Conservation (phyloP, 1,284 basidiomycete species). For the Sporisorium reilianum region DNA sequence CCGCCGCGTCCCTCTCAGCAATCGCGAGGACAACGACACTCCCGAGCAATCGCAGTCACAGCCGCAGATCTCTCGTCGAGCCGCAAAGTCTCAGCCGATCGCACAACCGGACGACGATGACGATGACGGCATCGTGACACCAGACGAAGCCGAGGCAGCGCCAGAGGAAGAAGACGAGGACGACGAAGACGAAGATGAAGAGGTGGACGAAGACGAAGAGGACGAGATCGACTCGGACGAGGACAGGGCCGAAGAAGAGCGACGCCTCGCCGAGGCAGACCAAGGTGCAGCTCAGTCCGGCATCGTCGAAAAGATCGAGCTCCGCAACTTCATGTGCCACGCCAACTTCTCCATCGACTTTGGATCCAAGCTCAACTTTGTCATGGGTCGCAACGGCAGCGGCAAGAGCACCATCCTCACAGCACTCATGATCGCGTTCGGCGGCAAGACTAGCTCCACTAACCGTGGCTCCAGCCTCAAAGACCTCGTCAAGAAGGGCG, state of each 20-base stretch:
- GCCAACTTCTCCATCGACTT: slow-evolving; percentile 80
- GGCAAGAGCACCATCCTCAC: slow-evolving; percentile 94
- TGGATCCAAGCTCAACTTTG: slow-evolving; percentile 93
- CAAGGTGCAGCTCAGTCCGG: slow-evolving; percentile 73
- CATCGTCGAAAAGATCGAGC: slow-evolving; percentile 85
- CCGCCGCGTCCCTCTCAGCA: background rate
- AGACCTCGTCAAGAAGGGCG: slow-evolving; percentile 87
- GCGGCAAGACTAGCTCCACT: slow-evolving; percentile 89
- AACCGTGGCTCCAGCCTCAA: slow-evolving; percentile 84
- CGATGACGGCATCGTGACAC: slow-evolving; percentile 76
- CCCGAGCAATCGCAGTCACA: slow-evolving; percentile 10
- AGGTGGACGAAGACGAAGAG: slow-evolving; percentile 31
- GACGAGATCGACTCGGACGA: slow-evolving; percentile 34
- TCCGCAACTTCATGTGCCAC: slow-evolving; percentile 98
- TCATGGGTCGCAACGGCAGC: slow-evolving; percentile 82
- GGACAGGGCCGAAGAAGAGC: slow-evolving; percentile 29
- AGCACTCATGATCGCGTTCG: slow-evolving; percentile 90
- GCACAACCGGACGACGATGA: slow-evolving; percentile 44
- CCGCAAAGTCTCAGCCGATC: slow-evolving; percentile 2
- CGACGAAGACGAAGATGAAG: slow-evolving; percentile 12
- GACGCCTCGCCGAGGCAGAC: slow-evolving; percentile 28
- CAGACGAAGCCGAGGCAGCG: slow-evolving; percentile 25
- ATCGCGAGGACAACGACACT: slow-evolving; percentile 6
- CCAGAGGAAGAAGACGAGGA: slow-evolving; percentile 17
- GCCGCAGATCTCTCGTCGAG: background rate